Percentiles rank a stretch among this genome's conserved stretches.
Evolutionary conservation across 257 asterid genomes (phyloP).

Genomic region (Apocynum venetum): DNA sequence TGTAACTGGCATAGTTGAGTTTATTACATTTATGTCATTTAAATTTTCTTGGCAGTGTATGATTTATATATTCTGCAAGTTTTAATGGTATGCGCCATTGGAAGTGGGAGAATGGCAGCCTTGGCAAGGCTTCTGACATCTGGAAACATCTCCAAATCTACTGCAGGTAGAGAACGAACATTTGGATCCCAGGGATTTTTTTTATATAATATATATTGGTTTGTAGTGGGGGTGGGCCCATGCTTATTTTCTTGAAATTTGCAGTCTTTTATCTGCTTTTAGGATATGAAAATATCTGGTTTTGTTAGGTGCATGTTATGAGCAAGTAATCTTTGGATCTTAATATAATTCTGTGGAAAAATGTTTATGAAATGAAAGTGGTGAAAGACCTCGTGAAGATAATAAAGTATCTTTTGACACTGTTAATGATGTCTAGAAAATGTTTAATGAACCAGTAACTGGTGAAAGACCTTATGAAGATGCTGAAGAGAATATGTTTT

Average conservation of each 20-base stretch:
- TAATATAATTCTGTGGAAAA: not conserved
- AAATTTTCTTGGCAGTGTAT: slow-evolving; percentile 13
- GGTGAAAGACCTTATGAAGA: not conserved
- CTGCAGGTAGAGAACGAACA: slow-evolving; percentile 44
- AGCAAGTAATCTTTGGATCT: not conserved
- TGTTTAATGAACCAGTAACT: not conserved
- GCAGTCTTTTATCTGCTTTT: not conserved
- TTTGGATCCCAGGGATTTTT: not conserved
- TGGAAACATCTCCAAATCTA: slow-evolving; percentile 41
- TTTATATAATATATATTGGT: not conserved
- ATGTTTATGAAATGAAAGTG: not conserved
- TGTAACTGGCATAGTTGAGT: not conserved
- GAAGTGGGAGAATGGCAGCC: slow-evolving; percentile 77
- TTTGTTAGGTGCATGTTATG: not conserved
- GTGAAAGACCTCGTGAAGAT: not conserved
- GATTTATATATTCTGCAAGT: slow-evolving; percentile 21
- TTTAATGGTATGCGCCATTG: slow-evolving; percentile 73
- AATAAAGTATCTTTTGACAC: not conserved
- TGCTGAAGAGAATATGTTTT: not conserved
- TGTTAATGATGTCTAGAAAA: not conserved
- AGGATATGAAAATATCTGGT: not conserved
- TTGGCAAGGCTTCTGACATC: slow-evolving; percentile 57
- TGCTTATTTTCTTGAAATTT: not conserved
- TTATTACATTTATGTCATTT: not conserved
- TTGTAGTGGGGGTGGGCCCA: not conserved